Evolutionary conservation across 257 asterid species (phyloP).

Genomic region (Plectranthus barbatus): DNA sequence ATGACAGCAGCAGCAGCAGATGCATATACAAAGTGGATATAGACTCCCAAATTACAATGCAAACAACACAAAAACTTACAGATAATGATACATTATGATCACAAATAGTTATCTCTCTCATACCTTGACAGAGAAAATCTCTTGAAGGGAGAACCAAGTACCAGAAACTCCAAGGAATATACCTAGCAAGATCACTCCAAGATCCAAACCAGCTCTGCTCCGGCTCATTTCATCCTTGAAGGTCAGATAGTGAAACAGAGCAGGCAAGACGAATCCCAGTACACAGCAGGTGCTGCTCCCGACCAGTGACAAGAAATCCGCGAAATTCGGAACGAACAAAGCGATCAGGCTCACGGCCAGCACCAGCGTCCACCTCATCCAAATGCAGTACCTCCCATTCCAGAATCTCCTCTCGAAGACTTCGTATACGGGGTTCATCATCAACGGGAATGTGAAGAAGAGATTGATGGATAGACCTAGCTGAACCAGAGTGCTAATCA

Average conservation of each 20-base stretch:
- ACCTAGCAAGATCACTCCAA: conserved; percentile 39
- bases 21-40: too few relatives aligned
- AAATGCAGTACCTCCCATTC: conserved; percentile 63
- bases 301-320: conserved; percentile 80
- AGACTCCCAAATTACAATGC: too few relatives aligned
- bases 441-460: conserved; percentile 66
- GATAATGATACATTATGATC: not conserved
- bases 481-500: conserved; percentile 58
- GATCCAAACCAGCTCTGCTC: conserved; percentile 28
- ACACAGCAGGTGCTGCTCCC: conserved; percentile 86
- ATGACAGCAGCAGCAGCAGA: too few relatives aligned
- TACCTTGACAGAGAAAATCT: conserved; percentile 48
- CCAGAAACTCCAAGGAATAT: conserved; percentile 41
- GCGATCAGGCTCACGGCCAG: conserved; percentile 54
- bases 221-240: conserved; percentile 50
- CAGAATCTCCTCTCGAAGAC: conserved; percentile 81
- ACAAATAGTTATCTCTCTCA: conserved; percentile 13
- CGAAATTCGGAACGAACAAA: conserved; percentile 63
- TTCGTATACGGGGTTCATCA: conserved; percentile 93
- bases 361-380: conserved; percentile 68
- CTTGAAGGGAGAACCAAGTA: conserved; percentile 52
- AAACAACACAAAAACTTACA: too few relatives aligned
- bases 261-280: conserved; percentile 72
- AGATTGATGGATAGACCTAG: conserved; percentile 59
- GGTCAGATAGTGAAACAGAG: conserved; percentile 58